Conservation (phyloP, 805 yeast genomes). For the Sugiyamaella valdiviana region DNA sequence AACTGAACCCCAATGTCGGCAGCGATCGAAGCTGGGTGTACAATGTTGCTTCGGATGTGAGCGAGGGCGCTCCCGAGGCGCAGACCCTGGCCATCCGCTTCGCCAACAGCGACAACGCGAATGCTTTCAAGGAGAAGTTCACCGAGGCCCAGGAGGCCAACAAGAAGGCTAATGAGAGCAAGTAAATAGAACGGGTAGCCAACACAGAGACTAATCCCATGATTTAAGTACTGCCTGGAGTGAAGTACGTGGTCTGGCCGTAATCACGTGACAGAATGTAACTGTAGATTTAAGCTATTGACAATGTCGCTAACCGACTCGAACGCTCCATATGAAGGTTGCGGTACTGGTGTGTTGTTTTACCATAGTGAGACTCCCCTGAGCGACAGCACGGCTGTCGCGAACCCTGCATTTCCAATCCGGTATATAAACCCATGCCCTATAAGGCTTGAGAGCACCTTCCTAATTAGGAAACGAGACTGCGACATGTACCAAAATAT, state of each 20-base stretch:
- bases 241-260: too few species aligned
- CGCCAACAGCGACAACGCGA: slow-evolving; percentile 61
- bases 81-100: slow-evolving; percentile 95
- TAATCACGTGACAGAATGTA: too few species aligned
- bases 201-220: slow-evolving; percentile 26
- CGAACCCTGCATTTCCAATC: too few species aligned
- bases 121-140: slow-evolving; percentile 87
- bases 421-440: too few species aligned
- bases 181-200: slow-evolving; percentile 24
- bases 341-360: too few species aligned
- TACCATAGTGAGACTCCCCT: too few species aligned
- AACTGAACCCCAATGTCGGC: slow-evolving; percentile 87
- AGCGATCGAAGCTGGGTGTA: slow-evolving; percentile 99
- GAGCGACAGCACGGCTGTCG: too few species aligned
- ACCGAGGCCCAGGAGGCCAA: slow-evolving; percentile 73
- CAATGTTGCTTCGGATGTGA: slow-evolving; percentile 85
- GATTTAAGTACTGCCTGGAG: slow-evolving; percentile 20
- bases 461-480: background rate
- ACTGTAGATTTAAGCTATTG: too few species aligned
- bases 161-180: slow-evolving; percentile 36
- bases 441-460: too few species aligned
- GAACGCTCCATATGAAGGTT: too few species aligned
- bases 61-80: slow-evolving; percentile 95
- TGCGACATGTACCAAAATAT: slow-evolving; percentile 18
- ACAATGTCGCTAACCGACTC: too few species aligned